Evolutionary conservation across 768 basidiomycete species (phyloP), one percentile per base, ranked within the genome.

Genomic region (Sarcodon aspratus): DNA sequence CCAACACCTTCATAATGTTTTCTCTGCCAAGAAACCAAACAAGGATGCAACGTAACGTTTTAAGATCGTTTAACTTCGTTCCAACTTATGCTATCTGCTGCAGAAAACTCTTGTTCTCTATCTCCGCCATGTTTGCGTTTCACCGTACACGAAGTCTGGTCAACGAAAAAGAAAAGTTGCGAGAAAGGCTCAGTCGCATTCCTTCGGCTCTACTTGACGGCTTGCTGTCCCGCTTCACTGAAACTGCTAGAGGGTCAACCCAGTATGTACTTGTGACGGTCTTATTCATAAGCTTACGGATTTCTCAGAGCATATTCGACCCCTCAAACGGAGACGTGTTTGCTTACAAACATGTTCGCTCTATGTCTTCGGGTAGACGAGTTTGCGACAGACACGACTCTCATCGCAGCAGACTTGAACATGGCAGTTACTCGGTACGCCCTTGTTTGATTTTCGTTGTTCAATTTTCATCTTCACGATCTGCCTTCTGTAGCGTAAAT

Each of bases 51-150:
- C 86, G 88, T 87, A 54, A 46, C 80, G 35, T 44, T 46, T 44
- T 45, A n/a, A 6, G 31, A 11, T 17, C 33, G 7, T 35, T 37
- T 17, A 45, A 15, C 18, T 5, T 8, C n/a, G 33, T 9, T 7
- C 45, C n/a, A 2, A 38, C 12, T 9, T 42, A 33, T 46, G 27
- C 32, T 27, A 33, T 32, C 47, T 36, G 53, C n/a, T 42, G 0
- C 57, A 91, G 89, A 44, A 85, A 83, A 66, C 76, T 86, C 44
- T 56, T 92, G 32, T 67, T 83, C 50, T 94, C 91, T 66, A 82
- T 95, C 54, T 80, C 91, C 1, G 67, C 76, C n/a, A 82, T 98
- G 75, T 68, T 94, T 51, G 68, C 74, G 8, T 85, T 94, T 66
- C 73, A 77, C 42, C 69, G 70, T 53, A 59, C 71, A 0, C 65